Conservation (phyloP, 1,284 basidiomycete species). For the Ganoderma sp. region DNA sequence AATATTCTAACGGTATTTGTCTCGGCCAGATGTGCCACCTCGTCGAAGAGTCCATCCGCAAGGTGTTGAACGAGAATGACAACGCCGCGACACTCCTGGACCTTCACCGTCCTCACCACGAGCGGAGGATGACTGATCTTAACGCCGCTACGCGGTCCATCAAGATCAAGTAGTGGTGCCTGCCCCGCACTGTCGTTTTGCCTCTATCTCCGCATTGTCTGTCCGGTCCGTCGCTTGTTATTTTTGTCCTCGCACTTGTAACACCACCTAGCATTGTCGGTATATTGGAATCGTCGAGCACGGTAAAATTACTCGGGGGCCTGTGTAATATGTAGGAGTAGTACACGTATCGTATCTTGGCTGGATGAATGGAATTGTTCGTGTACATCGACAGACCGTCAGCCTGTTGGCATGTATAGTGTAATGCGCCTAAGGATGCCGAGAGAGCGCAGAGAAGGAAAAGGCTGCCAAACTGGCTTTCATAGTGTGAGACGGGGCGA, state of each 20-base stretch:
- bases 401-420: not conserved
- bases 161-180: conserved; percentile 39
- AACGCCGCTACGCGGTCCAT: conserved; percentile 37
- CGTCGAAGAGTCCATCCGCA: conserved; percentile 69
- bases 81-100: conserved; percentile 67
- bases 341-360: conserved; percentile 14
- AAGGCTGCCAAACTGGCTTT: not conserved
- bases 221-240: conserved; percentile 17
- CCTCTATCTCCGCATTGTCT: conserved; percentile 15
- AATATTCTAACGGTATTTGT: not conserved
- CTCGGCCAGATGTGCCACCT: conserved; percentile 64
- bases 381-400: not conserved
- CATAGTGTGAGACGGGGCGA: not conserved
- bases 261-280: conserved; percentile 29
- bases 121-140: conserved; percentile 29
- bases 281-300: conserved; percentile 10
- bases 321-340: conserved; percentile 30
- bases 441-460: not conserved
- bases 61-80: conserved; percentile 70
- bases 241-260: conserved; percentile 32
- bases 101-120: conserved; percentile 52
- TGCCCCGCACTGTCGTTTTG: not conserved
- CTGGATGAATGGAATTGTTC: conserved; percentile 10
- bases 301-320: conserved; percentile 19
- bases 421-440: not conserved